These are phyloP conservation scores for Prunus fruticosa DNA, from an alignment of 306 rosid genomes.

Conservation along the genomic window DNA sequence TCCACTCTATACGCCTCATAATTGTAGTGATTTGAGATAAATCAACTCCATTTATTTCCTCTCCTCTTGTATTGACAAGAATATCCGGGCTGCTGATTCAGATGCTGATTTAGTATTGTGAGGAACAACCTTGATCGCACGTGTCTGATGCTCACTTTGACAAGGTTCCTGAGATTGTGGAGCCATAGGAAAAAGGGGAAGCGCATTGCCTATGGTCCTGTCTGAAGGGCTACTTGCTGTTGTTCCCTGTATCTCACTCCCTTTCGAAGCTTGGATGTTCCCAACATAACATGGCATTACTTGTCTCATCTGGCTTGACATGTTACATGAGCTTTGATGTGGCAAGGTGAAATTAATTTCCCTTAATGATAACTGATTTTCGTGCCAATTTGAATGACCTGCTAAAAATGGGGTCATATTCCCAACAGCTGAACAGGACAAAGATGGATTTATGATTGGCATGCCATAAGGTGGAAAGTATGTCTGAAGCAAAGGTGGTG, in stretches of 20 bases:
- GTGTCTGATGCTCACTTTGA: constrained; percentile 36
- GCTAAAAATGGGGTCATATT: constrained; percentile 25
- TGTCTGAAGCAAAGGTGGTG: constrained; percentile 34
- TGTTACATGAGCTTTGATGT: constrained; percentile 50
- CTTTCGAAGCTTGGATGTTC: constrained; percentile 35
- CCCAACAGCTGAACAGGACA: constrained; percentile 42
- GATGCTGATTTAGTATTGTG: constrained; percentile 61
- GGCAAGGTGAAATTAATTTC: constrained; percentile 35
- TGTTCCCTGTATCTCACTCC: constrained; percentile 49
- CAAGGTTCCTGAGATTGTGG: constrained; percentile 43
- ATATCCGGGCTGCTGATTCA: constrained; percentile 74
- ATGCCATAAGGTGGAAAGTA: constrained; percentile 42
- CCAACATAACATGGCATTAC: constrained; percentile 27
- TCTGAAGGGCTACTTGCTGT: constrained; percentile 49
- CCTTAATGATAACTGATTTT: constrained; percentile 37
- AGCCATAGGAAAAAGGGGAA: constrained; percentile 68
- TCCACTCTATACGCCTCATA: neutral
- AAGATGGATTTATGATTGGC: constrained; percentile 35
- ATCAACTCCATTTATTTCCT: constrained; percentile 48
- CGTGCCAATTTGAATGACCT: constrained; percentile 41
- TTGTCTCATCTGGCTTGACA: constrained; percentile 40
- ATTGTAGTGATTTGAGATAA: constrained; percentile 15
- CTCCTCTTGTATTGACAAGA: constrained; percentile 76
- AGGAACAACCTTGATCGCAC: constrained; percentile 67
- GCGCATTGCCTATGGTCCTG: constrained; percentile 40